Base-by-base conservation (phyloP, 352 stramenopile genomes). In the Globisporangium ultimum region DNA sequence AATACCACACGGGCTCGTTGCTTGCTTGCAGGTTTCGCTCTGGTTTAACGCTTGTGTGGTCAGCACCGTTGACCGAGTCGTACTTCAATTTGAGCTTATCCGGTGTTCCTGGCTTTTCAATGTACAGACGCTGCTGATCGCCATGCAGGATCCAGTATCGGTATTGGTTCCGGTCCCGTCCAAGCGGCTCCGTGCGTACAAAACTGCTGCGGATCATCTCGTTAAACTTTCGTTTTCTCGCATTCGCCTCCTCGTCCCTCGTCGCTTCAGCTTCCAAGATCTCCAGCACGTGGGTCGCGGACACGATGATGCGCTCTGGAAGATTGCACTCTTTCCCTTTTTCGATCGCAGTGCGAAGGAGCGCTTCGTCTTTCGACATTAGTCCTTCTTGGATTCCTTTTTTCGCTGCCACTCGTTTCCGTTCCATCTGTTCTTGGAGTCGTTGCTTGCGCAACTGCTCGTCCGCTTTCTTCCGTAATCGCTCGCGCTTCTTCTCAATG, bases 91-190 rank as follows among this genome's bases (percentile, higher is more conserved):
- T 76, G 5, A 88, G 50, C 9, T 71, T 77, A 14, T 84, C 57
- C 0, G 60, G 41, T 12, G 68, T 67, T 4, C 76, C 72, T 13
- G 82, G 76, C 36, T 71, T 68, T 64, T 96, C 79, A 9, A 96
- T 68, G 34, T 93, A 94, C 13, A 96, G 53, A 28, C 80, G 72
- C 40, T 71, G 64, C 11, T 71, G 59, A 45, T 96, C 87, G 28
- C 80, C 84, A 46, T 71, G 76, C 36, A 96, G 74, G 13, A 88
- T 64, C 87, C 87, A 96, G 60, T 94, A 94, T 15, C 74, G 66
- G 0, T 70, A 38, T 5, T 83, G 68, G 34, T 78, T 58, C 24
- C 77, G 72, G 40, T 96, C 87, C 17, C 81, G 76, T 4, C 87
- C 87, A 2, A 96, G 63, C 0, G 82, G 63, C 49, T 96, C 83